Percentiles rank a stretch among this genome's conserved stretches.
Evolutionary conservation across 225 moss, liverwort and hornwort genomes (phyloP).

Genomic region (Lunularia cruciata): DNA sequence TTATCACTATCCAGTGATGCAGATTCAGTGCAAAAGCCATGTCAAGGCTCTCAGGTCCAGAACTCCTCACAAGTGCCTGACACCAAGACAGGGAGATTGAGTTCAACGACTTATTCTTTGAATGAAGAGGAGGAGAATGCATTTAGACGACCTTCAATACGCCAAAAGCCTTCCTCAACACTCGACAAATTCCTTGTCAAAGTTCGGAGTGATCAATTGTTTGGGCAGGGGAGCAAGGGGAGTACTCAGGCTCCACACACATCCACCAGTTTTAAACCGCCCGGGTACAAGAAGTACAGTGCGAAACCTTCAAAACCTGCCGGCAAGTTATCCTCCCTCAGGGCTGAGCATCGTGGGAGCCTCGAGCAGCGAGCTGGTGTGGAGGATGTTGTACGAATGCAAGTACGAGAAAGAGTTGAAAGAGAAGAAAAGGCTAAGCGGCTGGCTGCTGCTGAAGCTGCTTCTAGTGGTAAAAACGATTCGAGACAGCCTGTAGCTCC

Average conservation of each 20-base stretch:
- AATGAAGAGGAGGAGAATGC: conserved; percentile 21
- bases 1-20: conserved; percentile 12
- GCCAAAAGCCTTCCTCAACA: conserved; percentile 35
- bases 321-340: conserved; percentile 47
- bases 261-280: conserved; percentile 25
- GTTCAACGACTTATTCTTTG: background rate
- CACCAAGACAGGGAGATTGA: background rate
- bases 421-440: conserved; percentile 31
- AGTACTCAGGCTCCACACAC: background rate
- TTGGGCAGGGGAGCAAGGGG: conserved; percentile 13
- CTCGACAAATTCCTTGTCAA: conserved; percentile 70
- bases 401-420: conserved; percentile 53
- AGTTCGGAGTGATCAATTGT: conserved; percentile 18
- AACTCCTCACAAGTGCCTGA: too few relatives aligned
- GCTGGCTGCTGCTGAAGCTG: conserved; percentile 11
- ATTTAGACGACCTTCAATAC: conserved; percentile 30
- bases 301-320: conserved; percentile 28
- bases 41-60: too few relatives aligned
- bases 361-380: conserved; percentile 47
- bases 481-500: conserved; percentile 25
- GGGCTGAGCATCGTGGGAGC: conserved; percentile 44
- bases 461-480: conserved; percentile 27
- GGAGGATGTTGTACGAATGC: conserved; percentile 40
- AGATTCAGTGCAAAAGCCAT: too few relatives aligned
- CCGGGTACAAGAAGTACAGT: conserved; percentile 17